Base-by-base conservation (phyloP, 768 basidiomycete genomes). In the Leccinum uliginosum region DNA sequence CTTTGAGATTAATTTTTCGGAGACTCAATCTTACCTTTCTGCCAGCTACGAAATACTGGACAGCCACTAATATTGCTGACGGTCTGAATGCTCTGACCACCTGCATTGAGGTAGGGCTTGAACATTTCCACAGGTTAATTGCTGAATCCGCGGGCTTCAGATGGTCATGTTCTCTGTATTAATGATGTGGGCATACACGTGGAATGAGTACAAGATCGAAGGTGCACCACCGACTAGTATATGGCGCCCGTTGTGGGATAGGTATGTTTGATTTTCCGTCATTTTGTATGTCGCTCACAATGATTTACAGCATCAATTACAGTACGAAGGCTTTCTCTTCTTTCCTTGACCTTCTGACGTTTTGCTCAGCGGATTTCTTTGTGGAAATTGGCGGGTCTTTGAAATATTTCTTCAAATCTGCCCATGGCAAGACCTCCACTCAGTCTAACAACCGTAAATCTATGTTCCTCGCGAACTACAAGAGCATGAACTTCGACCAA, bases 171-270 rank as follows among this genome's bases (percentile, higher is more conserved):
- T 94, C 67, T 75, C 91, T 4, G 46, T 68, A 0, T 68, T 87
- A 46, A 94, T 94, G 88, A 80, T 82, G 75, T 94, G 89, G 89
- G 88, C 93, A 0, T 96, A 93, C 68, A 79, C 78, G 10, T 76
- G 78, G 60, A 77, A 73, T 0, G 92, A 93, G 62, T 95, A 94
- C 72, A 71, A 65, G n/a, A 59, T 73, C 27, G 60, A 71, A 21
- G 82, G 76, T 15, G 62, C 66, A 1, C 65, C 66, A 8, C 70
- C 78, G 38, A 89, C 86, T 1, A 78, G 82, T 34, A 76, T 88
- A 54, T 82, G 86, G 80, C 76, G 82, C 30, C 86, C 91, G 2
- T 71, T 93, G 19, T 85, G 80, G 83, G 90, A 93, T 68, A 71
- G 69, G 70, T 68, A n/a, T 26, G 73, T 67, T 29, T 15, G 11